A percentile compares a stretch with the other conserved stretches of the same genome.
phyloP scores from a whole-genome alignment of 306 rosid species.

The Carpinus fangiana region DNA sequence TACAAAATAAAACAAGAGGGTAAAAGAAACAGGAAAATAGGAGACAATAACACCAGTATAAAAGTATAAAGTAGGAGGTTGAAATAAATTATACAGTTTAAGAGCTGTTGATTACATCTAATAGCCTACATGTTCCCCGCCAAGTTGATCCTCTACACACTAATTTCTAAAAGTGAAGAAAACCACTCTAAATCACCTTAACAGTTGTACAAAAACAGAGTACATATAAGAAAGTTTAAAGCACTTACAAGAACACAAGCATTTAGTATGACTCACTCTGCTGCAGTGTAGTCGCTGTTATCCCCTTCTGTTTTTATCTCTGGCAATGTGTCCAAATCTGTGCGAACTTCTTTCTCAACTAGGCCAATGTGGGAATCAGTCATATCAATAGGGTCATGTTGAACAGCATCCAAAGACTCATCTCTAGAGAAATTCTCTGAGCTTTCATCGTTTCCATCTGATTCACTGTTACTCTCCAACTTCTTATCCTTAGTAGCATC shows the following conservation, averaged over 20 bases:
- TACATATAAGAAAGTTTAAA: constrained; percentile 25
- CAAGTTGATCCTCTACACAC: constrained; percentile 39
- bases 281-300: constrained; percentile 57
- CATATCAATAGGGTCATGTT: constrained; percentile 66
- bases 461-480: constrained; percentile 34
- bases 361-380: constrained; percentile 50
- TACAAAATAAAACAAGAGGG: not conserved
- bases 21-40: not conserved
- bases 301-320: constrained; percentile 55
- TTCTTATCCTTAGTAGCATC: constrained; percentile 41
- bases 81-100: constrained; percentile 47
- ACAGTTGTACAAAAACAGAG: constrained; percentile 18
- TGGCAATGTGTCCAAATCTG: constrained; percentile 71
- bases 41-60: constrained; percentile 5
- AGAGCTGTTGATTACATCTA: constrained; percentile 26
- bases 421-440: constrained; percentile 38
- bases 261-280: constrained; percentile 43
- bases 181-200: constrained; percentile 28
- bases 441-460: constrained; percentile 30
- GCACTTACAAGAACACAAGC: constrained; percentile 17
- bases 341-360: constrained; percentile 46
- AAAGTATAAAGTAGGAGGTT: constrained; percentile 23
- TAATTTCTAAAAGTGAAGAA: constrained; percentile 26
- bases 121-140: constrained; percentile 44
- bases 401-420: constrained; percentile 38